A percentile compares a stretch with the other conserved stretches of the same genome.
Conservation (phyloP, 1,284 basidiomycete species). For the Cryptococcus amylolentus region DNA sequence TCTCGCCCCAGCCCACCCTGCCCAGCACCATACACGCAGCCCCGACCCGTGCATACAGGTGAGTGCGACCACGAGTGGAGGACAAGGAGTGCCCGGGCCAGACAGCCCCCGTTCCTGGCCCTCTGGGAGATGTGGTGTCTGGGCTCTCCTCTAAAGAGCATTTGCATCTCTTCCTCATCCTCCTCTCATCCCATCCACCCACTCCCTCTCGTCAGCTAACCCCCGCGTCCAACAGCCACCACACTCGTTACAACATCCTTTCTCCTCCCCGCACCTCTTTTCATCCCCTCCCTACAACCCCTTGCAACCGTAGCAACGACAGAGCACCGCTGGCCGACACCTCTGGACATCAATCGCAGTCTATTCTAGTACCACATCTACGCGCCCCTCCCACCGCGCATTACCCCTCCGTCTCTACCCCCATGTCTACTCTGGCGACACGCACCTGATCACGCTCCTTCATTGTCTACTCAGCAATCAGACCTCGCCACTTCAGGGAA, state of each 20-base stretch:
- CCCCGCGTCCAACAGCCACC: not conserved
- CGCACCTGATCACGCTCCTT: not conserved
- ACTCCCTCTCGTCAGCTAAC: conserved; percentile 18
- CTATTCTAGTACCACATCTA: not conserved
- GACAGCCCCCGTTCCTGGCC: too few relatives aligned
- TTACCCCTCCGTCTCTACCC: not conserved
- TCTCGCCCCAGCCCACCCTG: too few relatives aligned
- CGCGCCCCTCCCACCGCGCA: not conserved
- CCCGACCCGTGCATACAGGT: too few relatives aligned
- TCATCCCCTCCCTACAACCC: not conserved
- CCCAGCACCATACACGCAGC: too few relatives aligned
- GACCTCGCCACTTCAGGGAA: not conserved
- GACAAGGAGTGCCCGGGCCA: too few relatives aligned
- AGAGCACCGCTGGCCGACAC: not conserved
- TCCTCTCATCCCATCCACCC: conserved; percentile 14
- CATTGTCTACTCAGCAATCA: not conserved
- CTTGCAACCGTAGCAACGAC: not conserved
- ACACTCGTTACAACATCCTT: conserved; percentile 1
- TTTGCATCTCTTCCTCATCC: conserved; percentile 5
- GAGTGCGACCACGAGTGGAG: too few relatives aligned
- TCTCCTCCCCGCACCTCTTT: not conserved
- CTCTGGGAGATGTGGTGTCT: too few relatives aligned
- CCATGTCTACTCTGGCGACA: not conserved
- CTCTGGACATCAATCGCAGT: not conserved
- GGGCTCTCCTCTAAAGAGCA: not conserved